Conservation (phyloP, 2,329 filamentous ascomycete genomes). For the Aspergillaceae sp. region DNA sequence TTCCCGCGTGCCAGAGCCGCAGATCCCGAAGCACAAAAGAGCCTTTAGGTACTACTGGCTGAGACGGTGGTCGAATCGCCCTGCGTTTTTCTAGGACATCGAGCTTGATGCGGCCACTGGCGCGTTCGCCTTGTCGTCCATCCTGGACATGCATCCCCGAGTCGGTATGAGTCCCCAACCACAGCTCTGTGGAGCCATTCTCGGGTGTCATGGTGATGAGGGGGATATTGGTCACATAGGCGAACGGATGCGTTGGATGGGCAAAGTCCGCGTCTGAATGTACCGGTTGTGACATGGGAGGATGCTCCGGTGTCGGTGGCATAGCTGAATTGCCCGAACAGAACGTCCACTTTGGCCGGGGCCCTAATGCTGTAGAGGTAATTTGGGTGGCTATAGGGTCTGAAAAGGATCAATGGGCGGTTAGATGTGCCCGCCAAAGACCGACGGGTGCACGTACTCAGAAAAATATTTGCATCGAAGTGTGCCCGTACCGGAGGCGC, state of each 20-base stretch:
- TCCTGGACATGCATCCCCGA: constrained; percentile 36
- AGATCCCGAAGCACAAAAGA: constrained; percentile 52
- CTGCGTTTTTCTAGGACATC: constrained; percentile 30
- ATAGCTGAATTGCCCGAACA: constrained; percentile 45
- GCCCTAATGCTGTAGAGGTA: constrained; percentile 45
- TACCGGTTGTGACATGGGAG: constrained; percentile 37
- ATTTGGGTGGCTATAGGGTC: constrained; percentile 38
- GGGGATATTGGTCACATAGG: constrained; percentile 47
- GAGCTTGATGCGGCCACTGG: constrained; percentile 43
- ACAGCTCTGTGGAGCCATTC: constrained; percentile 53
- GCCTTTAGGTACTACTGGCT: constrained; percentile 47
- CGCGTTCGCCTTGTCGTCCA: constrained; percentile 44
- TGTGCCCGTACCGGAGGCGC: constrained; percentile 42
- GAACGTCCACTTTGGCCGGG: constrained; percentile 49
- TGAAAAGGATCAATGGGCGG: constrained; percentile 22
- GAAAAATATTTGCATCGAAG: constrained; percentile 45
- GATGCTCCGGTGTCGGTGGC: constrained; percentile 37
- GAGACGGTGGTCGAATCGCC: constrained; percentile 36
- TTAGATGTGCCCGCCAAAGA: neutral
- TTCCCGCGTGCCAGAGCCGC: constrained; percentile 56
- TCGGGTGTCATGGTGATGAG: constrained; percentile 43
- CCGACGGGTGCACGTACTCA: constrained; percentile 35
- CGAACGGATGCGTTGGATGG: constrained; percentile 48
- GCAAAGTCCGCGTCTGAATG: constrained; percentile 54
- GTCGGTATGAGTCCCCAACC: constrained; percentile 47